Base-by-base conservation (phyloP, 2,329 filamentous ascomycete species). In the Paracoccidioides brasiliensis region DNA sequence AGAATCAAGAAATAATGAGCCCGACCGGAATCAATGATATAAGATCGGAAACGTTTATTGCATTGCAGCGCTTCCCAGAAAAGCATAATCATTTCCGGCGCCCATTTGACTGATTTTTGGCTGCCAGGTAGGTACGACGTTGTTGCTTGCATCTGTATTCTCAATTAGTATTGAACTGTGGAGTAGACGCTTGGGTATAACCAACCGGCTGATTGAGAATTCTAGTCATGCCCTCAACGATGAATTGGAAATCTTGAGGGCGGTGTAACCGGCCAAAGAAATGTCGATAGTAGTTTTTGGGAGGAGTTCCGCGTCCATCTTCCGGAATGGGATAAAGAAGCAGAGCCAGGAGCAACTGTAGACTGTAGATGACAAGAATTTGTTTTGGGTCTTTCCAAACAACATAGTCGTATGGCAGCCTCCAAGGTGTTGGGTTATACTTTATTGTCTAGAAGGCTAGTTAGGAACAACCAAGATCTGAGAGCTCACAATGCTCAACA, bases 51-150 rank as follows among this genome's bases (percentile, higher is more conserved):
- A 57, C 91, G 81, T 72, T 95, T 97, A 73, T 98, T 98, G 78
- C 91, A 96, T 70, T 98, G 93, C 4, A 93, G 82, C 41, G 89
- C 83, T 74, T 98, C 93, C 93, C 93, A 98, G 67, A 97, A 96
- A 2, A 98, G 78, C 80, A 96, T 93, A 55, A 97, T 84, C 75
- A 94, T 94, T 71, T 98, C 93, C 1, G 93, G 90, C 0, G 90
- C 89, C 78, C 91, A 95, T 66, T 88, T 88, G 53, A 88, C 76
- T 0, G 86, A 81, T 50, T 85, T 81, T 64, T 94, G 88, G 42
- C 85, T 85, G 4, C 90, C 88, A 0, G 91, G 90, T 1, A 96
- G 81, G 68, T 95, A 96, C 0, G 90, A 91, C 9, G 82, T 81
- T 57, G 89, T 94, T 45, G 89, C 85, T 72, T 95, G 89, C 59